Percentiles rank a stretch among this genome's conserved stretches.
phyloP scores from a whole-genome alignment of 345 rosid genomes.

The Melaleuca quinquenervia region DNA sequence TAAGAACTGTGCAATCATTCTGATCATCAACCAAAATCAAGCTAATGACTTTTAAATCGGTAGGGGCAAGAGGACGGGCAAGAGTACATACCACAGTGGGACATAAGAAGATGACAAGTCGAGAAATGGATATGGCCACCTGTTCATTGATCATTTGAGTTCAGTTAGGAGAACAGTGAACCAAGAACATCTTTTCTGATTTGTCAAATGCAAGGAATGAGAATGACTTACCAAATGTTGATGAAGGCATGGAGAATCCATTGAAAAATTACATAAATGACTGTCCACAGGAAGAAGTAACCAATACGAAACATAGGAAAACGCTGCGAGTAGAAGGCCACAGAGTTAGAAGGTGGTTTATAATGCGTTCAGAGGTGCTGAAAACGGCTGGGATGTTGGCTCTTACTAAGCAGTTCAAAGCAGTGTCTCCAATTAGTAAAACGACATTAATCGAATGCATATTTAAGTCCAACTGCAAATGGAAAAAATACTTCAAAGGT shows the following conservation, averaged over 20 bases:
- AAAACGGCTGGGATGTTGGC: background rate
- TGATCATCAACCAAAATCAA: background rate
- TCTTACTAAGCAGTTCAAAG: conserved; percentile 74
- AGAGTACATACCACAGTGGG: conserved; percentile 62
- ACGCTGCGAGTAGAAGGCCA: conserved; percentile 29
- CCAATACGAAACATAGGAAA: conserved; percentile 92
- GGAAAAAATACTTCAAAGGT: background rate
- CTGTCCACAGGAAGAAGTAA: conserved; percentile 81
- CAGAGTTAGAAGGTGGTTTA: background rate
- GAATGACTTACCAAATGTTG: background rate
- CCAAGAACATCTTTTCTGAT: background rate
- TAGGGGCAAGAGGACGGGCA: background rate
- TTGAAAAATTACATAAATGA: conserved; percentile 63
- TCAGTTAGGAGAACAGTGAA: background rate
- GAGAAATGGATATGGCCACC: conserved; percentile 99
- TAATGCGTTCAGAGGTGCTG: background rate
- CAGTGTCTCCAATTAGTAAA: conserved; percentile 71
- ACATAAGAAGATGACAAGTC: conserved; percentile 83
- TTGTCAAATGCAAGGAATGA: background rate
- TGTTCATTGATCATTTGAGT: conserved; percentile 14
- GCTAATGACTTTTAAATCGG: background rate
- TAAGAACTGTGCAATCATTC: background rate
- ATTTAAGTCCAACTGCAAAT: conserved; percentile 51
- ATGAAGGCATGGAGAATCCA: conserved; percentile 74
- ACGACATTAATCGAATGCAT: conserved; percentile 84